Conservation (phyloP, 129 eudicot genomes). For the Helianthus tuberosus region DNA sequence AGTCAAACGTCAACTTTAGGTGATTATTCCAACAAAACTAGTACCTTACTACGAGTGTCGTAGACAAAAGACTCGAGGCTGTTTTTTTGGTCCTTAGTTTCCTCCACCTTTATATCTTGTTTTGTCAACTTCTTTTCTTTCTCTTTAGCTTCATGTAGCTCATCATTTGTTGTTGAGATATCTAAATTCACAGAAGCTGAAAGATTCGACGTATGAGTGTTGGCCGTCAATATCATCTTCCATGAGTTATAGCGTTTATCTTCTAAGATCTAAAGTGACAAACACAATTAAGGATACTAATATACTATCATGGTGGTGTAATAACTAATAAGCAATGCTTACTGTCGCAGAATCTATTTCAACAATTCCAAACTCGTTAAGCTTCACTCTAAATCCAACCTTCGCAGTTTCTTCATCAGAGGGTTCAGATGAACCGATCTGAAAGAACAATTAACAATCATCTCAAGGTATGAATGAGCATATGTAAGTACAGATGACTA, state of each 20-base stretch:
- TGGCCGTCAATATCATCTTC: slow-evolving; percentile 20
- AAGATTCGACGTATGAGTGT: slow-evolving; percentile 23
- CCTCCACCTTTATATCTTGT: slow-evolving; percentile 76
- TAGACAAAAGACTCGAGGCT: slow-evolving; percentile 75
- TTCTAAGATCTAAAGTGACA: slow-evolving; percentile 49
- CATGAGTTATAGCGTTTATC: not conserved
- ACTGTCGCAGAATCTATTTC: slow-evolving; percentile 60
- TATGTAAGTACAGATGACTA: too few species aligned
- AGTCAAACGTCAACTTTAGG: not conserved
- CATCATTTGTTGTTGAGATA: slow-evolving; percentile 50
- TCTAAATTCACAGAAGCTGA: slow-evolving; percentile 23
- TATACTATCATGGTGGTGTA: not conserved
- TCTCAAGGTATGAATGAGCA: not conserved
- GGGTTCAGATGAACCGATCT: slow-evolving; percentile 64
- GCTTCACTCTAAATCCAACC: slow-evolving; percentile 55
- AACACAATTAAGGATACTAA: not conserved
- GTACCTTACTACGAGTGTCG: slow-evolving; percentile 84
- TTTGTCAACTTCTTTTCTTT: slow-evolving; percentile 56
- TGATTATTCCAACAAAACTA: not conserved
- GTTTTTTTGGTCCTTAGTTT: slow-evolving; percentile 79
- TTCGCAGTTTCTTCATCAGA: slow-evolving; percentile 34
- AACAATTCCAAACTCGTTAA: slow-evolving; percentile 64
- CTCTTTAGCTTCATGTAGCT: slow-evolving; percentile 56
- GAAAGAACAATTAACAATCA: slow-evolving; percentile 1
- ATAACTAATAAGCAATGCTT: slow-evolving; percentile 39